phyloP scores from a whole-genome alignment of 1,284 basidiomycete species.

The Marasmius fiardii region DNA sequence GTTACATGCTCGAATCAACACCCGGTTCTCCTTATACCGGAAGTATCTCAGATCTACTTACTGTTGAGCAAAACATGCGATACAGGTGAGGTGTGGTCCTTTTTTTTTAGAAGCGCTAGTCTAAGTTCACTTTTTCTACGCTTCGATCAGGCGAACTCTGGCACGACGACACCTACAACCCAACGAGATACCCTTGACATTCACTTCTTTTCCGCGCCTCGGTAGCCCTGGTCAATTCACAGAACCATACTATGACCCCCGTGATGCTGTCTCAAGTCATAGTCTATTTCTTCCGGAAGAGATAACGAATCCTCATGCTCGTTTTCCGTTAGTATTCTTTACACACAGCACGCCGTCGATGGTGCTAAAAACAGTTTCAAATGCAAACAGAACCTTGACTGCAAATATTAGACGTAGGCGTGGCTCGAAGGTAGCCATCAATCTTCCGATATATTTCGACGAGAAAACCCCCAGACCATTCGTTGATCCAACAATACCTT shows the following conservation, averaged over 20 bases:
- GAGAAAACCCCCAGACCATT: conserved; percentile 85
- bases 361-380: background rate
- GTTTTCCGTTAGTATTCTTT: conserved; percentile 80
- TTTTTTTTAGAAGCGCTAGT: conserved; percentile 4
- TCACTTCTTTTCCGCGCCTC: conserved; percentile 94
- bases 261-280: conserved; percentile 76
- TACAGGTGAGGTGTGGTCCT: conserved; percentile 63
- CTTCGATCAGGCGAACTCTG: conserved; percentile 68
- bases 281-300: conserved; percentile 95
- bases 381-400: conserved; percentile 75
- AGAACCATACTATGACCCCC: conserved; percentile 81
- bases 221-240: conserved; percentile 90
- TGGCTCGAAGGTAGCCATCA: conserved; percentile 94
- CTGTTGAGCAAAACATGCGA: conserved; percentile 94
- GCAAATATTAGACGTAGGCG: conserved; percentile 91
- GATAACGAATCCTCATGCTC: conserved; percentile 94
- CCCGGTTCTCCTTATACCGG: conserved; percentile 94
- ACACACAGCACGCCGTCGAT: background rate
- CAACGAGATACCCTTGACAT: conserved; percentile 88
- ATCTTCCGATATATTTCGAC: conserved; percentile 93
- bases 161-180: conserved; percentile 81
- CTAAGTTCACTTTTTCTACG: conserved; percentile 9
- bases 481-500: conserved; percentile 87
- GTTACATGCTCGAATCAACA: conserved; percentile 98
- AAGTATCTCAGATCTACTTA: conserved; percentile 78